Base-by-base conservation (phyloP, 345 rosid species). In the Moringa oleifera region DNA sequence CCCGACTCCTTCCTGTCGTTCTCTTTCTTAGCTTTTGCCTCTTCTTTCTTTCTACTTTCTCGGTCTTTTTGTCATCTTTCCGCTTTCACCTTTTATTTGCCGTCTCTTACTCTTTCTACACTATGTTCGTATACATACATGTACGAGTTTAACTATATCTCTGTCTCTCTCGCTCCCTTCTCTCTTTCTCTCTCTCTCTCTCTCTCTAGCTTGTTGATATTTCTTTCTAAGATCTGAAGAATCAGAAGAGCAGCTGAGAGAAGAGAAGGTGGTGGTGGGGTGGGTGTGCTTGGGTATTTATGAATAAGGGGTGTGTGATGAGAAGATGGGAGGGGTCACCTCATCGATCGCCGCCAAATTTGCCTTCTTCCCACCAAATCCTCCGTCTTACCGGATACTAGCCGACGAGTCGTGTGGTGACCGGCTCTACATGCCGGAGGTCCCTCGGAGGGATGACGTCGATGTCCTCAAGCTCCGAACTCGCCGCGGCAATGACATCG, bases 341-440 rank as follows among this genome's bases (percentile, higher is more conserved):
- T 94, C 99, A 68, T 82, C 96, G 57, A 90, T 94, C 66, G 99
- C 99, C 50, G 87, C 99, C 13, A 94, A 94, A 73, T 94, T 94
- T 75, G 97, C 99, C 7, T 94, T 90, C 71, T 94, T 94, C 79
- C 99, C 97, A 69, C 99, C 99, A 45, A 84, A 64, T 21, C 99
- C 99, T 25, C 90, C 99, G 56, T 90, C 99, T 0, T 94, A 94
- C 59, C 46, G 23, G 5, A 80, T 93, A 17, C 68, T 79, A 47
- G 65, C 74, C 31, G 83, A 80, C 73, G 84, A 77, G 12, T 74
- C 68, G 46, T 53, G 65, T 63, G 79, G 75, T 20, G 88, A 79
- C n/a, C 64, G 76, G 2, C 76, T 88, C 0, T 68, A 57, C 65
- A 83, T 88, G 31, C 84, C 82, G 58, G 85, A 81, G 61, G 75